Evolutionary conservation across 495 filamentous ascomycete species (phyloP), one percentile per base, ranked within the genome.

Genomic region (Coniosporium apollinis): DNA sequence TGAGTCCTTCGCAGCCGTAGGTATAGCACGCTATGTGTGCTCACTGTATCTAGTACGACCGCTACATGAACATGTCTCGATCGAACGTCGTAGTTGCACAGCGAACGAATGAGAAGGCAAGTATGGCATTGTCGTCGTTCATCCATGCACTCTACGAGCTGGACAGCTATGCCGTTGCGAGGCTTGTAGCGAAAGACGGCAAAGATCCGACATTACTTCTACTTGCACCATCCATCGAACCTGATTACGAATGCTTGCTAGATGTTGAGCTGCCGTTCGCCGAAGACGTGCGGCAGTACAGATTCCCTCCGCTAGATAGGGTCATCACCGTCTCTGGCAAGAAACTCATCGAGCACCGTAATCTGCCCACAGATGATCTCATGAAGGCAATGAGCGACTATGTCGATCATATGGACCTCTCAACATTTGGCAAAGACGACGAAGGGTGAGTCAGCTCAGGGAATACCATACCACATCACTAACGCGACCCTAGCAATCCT

Each of bases 261-360:
- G 91, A 97, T 53, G 68, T 86, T 3, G 84, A 91, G 38, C 67
- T 97, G n/a, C 89, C 89, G 3, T 96, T 92, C 47, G 70, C 79
- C 2, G 91, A 99, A 58, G 91, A 99, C 52, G 63, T 94, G 18
- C 72, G 91, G 33, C 66, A 68, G 26, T 94, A 94, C 52, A 75
- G 69, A 39, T 99, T 99, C 39, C 83, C 91, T 3, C 83, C 87
- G 1, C 62, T 99, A 10, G 86, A 91, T 51, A 78, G 71, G 44
- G 77, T 96, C 7, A 61, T 89, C 33, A 96, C 86, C 0, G 65
- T 93, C 6, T 81, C 78, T n/a, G 91, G 89, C n/a, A 82, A 82
- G 37, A 60, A 68, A 13, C 64, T 93, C 16, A 78, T 65, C 5
- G 72, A 92, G 37, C 89, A 99, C 57, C 76, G 86, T 11, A 78